These are phyloP conservation scores for Trichophyton schoenleinii DNA, from an alignment of 2,329 filamentous ascomycete genomes.

Conservation along the genomic window DNA sequence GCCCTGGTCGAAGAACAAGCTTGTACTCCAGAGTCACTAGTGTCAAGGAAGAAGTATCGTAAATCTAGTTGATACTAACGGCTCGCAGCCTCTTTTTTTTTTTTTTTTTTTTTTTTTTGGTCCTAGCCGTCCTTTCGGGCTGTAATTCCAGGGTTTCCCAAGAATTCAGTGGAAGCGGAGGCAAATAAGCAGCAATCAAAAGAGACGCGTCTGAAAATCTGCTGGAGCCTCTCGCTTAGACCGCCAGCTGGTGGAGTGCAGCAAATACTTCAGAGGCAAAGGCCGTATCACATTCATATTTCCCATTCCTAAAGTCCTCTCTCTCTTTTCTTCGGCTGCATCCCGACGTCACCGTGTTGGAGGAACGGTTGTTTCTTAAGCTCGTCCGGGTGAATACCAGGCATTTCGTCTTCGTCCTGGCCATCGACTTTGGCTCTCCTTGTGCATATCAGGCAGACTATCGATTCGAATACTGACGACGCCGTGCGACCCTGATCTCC, in stretches of 20 bases:
- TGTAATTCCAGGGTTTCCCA: background rate
- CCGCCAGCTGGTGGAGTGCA: background rate
- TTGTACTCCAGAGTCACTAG: background rate
- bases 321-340: background rate
- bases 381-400: background rate
- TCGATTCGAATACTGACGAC: constrained; percentile 3
- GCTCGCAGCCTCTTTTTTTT: constrained; percentile 1
- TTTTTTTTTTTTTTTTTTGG: background rate
- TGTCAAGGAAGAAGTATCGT: background rate
- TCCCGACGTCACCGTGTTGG: background rate
- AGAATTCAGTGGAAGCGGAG: background rate
- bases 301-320: background rate
- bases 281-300: background rate
- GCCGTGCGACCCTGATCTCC: background rate
- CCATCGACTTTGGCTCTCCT: background rate
- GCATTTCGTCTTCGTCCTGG: background rate
- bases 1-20: background rate
- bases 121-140: constrained; percentile 2
- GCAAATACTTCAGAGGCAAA: background rate
- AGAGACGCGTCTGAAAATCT: constrained; percentile 2
- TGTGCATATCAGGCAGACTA: background rate
- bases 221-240: constrained; percentile 2
- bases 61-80: constrained; percentile 1
- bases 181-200: constrained; percentile 1
- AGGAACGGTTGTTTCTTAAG: background rate